Percentiles rank a stretch among this genome's conserved stretches.
These are phyloP conservation scores for Amanita phalloides DNA, from an alignment of 768 basidiomycete species.

Conservation along the genomic window DNA sequence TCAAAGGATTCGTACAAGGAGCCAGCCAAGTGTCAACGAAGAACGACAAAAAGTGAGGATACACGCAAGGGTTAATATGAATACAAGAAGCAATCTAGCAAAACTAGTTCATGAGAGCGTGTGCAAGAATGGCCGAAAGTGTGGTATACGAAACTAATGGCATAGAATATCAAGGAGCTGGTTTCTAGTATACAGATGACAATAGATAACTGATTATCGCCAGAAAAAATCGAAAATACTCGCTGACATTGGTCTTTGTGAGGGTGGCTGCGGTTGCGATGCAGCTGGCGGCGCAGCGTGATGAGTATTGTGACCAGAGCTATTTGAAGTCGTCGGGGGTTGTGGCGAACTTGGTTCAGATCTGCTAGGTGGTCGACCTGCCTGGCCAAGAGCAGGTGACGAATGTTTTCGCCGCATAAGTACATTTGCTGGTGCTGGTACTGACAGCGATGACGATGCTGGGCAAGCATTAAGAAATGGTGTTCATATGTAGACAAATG, in stretches of 20 bases:
- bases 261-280: neutral
- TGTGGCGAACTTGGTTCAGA: neutral
- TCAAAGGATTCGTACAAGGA: slow-evolving; percentile 1
- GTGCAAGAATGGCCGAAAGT: neutral
- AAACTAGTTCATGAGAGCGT: too few relatives aligned
- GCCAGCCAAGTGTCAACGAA: neutral
- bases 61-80: neutral
- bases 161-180: neutral
- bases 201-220: neutral
- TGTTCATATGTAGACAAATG: neutral
- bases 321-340: neutral
- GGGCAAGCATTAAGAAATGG: neutral
- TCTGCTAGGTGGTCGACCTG: neutral
- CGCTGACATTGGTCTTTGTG: neutral
- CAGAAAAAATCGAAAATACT: neutral
- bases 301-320: neutral
- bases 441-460: slow-evolving; percentile 10
- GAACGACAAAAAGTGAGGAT: neutral
- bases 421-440: neutral
- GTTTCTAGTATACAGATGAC: too few relatives aligned
- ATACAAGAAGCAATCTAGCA: too few relatives aligned
- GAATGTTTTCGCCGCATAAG: neutral
- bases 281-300: neutral
- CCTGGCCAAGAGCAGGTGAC: neutral
- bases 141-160: neutral